Base-by-base conservation (phyloP, 495 filamentous ascomycete species). In the Polyplosphaeria fusca region DNA sequence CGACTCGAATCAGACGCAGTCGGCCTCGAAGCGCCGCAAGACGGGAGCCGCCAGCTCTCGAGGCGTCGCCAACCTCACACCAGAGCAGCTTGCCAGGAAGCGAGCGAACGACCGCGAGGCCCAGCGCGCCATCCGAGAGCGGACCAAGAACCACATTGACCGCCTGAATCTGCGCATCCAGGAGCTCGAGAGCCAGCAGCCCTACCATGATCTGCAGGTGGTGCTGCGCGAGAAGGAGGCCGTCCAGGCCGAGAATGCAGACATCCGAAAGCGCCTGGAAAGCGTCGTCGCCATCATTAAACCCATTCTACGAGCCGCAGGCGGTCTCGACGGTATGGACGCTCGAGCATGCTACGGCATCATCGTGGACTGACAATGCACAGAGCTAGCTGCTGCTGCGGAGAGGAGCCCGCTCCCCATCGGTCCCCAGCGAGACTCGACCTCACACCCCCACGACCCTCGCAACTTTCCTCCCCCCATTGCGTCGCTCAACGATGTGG, bases 171-270 rank as follows among this genome's bases (percentile, higher is more conserved):
- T 28, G 24, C 64, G 71, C 3, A 73, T 74, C 23, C 42, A 45
- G 1, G 71, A 74, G 55, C 61, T 74, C 23, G 67, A 72, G 55
- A 61, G 37, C 32, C 86, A 88, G 70, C 83, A 89, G 65, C 87
- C 89, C 0, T 88, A 88, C 61, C 81, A 85, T 60, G 87, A 94
- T 64, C 79, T 92, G 12, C 87, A 90, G 73, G 72, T 77, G 19
- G 86, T 79, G 12, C 56, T 88, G 30, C 76, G 78, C 30, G 80
- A 86, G 68, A 89, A 86, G 75, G 84, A 87, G 61, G 74, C 78
- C 9, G 77, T 86, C 27, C 77, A 86, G 69, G 77, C 77, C 25
- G 88, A 92, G 67, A 88, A 89, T 68, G 77, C 76, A 35, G 82
- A 87, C 45, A 79, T 91, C 38, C 82, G 79, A 63, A 74, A 76